Base-by-base conservation (phyloP, 2,329 filamentous ascomycete species). In the Monosporascus sp. region DNA sequence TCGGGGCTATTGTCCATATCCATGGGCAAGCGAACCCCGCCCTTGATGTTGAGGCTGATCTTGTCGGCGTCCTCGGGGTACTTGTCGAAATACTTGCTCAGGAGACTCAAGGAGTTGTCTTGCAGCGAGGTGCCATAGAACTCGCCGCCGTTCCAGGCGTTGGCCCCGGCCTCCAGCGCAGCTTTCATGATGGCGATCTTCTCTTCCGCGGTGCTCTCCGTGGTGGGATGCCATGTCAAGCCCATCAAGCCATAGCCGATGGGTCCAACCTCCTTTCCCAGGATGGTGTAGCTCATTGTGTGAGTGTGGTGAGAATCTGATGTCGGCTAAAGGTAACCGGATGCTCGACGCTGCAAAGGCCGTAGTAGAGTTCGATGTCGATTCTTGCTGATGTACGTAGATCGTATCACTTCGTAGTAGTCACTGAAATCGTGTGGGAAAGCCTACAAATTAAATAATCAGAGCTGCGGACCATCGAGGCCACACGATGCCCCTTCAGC, bases 21-120 rank as follows among this genome's bases (percentile, higher is more conserved):
- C 19, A 48, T 19, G 2, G 52, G 51, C 6, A 51, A n/a, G 43
- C 71, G 63, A 24, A 72, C n/a, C 0, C 73, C 78, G 7, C 79
- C 79, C 62, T 83, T 83, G 59, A 83, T 73, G 56, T 71, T 75
- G 26, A 82, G 66, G 11, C 79, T 70, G 2, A 81, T 72, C 60
- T 79, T 78, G 24, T 72, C 65, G 3, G 78, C 78, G 54, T 81
- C 75, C 52, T 78, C 74, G 0, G 79, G 79, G 61, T 82, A 73
- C 54, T 74, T 70, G 40, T 72, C 71, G 61, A 82, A 81, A 62
- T 82, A 82, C 22, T 73, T 67, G 45, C 77, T 72, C 19, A 82
- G 63, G 26, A 83, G 67, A 46, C 75, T 72, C 46, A 80, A 65
- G 2, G 76, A 78, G 62, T 81, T 78, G 35, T 59, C 55, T 53